Percentiles rank a stretch among this genome's conserved stretches.
These are phyloP conservation scores for Fusarium sp. DNA, from an alignment of 2,329 filamentous ascomycete genomes.

Conservation along the genomic window DNA sequence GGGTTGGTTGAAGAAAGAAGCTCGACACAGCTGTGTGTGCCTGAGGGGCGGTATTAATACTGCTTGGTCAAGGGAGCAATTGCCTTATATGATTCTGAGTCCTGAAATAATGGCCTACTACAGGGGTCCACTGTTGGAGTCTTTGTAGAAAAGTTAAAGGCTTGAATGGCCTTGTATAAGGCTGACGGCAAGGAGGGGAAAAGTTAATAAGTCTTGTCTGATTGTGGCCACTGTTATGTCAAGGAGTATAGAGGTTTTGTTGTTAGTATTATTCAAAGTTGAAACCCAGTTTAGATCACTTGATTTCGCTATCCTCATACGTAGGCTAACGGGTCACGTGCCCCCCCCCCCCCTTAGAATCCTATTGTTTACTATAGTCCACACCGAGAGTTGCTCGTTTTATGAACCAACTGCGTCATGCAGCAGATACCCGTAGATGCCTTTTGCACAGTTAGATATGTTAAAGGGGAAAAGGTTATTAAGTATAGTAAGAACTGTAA, in stretches of 20 bases:
- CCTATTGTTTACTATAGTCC: not conserved
- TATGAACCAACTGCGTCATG: not conserved
- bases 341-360: too few relatives aligned
- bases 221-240: not conserved
- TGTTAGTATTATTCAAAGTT: not conserved
- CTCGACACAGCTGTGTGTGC: not conserved
- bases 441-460: too few relatives aligned
- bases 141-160: not conserved
- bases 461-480: not conserved
- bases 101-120: not conserved
- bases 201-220: not conserved
- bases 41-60: not conserved
- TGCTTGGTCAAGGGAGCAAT: not conserved
- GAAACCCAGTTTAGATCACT: not conserved
- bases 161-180: not conserved
- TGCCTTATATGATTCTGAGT: not conserved
- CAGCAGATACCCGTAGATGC: too few relatives aligned
- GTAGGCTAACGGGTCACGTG: not conserved
- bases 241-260: not conserved
- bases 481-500: not conserved
- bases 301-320: not conserved
- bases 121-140: not conserved
- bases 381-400: not conserved
- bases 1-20: not conserved
- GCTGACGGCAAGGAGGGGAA: not conserved